Evolutionary conservation across 257 asterid genomes (phyloP), one percentile per base, ranked within the genome.

Genomic region (Craterostigma plantagineum): DNA sequence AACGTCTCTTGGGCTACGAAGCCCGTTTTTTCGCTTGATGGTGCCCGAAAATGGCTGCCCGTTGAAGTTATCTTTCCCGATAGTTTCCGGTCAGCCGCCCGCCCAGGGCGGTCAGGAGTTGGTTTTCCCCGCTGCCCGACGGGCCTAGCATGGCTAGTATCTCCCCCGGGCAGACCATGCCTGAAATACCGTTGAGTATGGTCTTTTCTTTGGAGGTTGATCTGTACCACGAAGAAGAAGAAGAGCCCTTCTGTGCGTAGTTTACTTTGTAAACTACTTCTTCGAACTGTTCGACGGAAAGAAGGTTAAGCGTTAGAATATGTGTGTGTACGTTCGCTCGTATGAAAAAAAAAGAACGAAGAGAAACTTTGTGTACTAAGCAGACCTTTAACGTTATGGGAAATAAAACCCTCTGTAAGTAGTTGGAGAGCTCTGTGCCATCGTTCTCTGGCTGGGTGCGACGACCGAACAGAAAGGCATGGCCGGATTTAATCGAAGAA

Each of bases 121-220:
- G 83, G 11, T 94, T 90, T 53, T 90, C 83, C 4, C 99, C 99
- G 48, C 95, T 83, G 33, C 94, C 95, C 3, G 95, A 83, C 43
- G 99, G 99, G 7, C 99, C 99, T 0, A 90, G 71, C 99, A 90
- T 83, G 9, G 95, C 94, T 14, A 83, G 65, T 43, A 90, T 75
- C 65, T 90, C 99, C 18, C 99, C 94, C 0, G 94, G 99, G 35
- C 67, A 70, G 0, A 83, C 95, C 65, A 61, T 64, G 10, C 99
- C 95, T n/a, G 94, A 72, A 35, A 83, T 63, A 15, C 95, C 95
- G 34, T 83, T 90, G 14, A 90, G 81, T 49, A 90, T 83, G 5
- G 80, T 75, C 63, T 77, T 90, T 60, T 77, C 90, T 49, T 66
- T n/a, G n/a, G n/a, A n/a, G n/a, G n/a, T n/a, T n/a, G n/a, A n/a